Evolutionary conservation across 2,329 filamentous ascomycete species (phyloP), one percentile per base, ranked within the genome.

Genomic region (Fusarium anguioides): DNA sequence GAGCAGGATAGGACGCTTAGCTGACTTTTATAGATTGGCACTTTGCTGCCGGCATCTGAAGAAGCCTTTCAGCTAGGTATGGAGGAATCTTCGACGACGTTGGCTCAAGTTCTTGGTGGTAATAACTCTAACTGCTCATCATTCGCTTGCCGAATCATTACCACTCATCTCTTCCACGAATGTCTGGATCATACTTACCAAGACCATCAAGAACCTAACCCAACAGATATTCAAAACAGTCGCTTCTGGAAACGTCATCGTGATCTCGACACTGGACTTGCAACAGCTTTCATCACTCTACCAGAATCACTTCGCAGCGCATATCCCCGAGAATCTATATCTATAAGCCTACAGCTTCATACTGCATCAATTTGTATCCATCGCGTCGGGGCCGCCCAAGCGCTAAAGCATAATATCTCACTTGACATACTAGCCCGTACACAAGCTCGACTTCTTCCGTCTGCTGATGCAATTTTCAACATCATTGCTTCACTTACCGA

Each of bases 321-420:
- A 0, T 78, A 84, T 40, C 86, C 94, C 69, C 83, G 88, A 2
- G 90, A 92, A 45, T 87, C 92, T 11, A 85, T 96, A 0, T 93
- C 94, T 71, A 83, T 90, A 51, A 96, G 96, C 68, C 90, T 97
- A 82, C 92, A 91, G 71, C 87, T 97, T 2, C 93, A 97, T 74
- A 92, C 92, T 0, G 90, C 91, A 4, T 87, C 89, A 6, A 96
- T 97, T 52, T 96, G 92, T 75, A 82, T 97, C 8, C 93, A 97
- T 72, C 91, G 94, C 76, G 91, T 91, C 3, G 93, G 93, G 2
- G 90, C 93, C 9, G 91, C 74, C 88, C 91, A 11, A 87, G 93
- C 67, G 87, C 89, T 74, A 83, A 65, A 68, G 20, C 47, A 69
- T 29, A 46, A 44, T 21, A 55, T 64, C 10, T 39, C 60, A 1